Evolutionary conservation across 768 basidiomycete species (phyloP).

Genomic region (Xerocomellus amylosporus): DNA sequence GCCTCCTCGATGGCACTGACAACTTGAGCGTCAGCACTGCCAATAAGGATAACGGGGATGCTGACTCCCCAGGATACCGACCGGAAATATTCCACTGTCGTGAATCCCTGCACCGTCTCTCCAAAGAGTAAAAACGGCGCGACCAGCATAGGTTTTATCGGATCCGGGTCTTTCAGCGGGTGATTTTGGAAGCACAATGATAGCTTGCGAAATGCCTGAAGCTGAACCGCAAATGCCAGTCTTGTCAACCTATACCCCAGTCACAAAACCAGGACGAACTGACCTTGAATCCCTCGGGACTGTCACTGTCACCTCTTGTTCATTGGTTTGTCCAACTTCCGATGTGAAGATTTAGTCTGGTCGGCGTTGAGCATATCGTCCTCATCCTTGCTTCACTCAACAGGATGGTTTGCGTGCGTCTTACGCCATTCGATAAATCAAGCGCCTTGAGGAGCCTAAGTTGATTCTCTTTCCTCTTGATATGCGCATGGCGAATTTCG

Average conservation of each 20-base stretch:
- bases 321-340: slow-evolving; percentile 49
- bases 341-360: slow-evolving; percentile 51
- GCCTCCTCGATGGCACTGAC: too few species aligned
- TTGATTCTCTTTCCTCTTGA: too few species aligned
- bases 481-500: too few species aligned
- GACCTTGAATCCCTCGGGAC: slow-evolving; percentile 45
- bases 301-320: slow-evolving; percentile 51
- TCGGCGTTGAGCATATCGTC: slow-evolving; percentile 29
- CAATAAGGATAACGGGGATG: too few species aligned
- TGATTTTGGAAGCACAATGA: slow-evolving; percentile 6
- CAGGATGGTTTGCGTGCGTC: slow-evolving; percentile 41
- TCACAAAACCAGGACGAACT: background rate
- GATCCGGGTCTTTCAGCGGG: slow-evolving; percentile 4
- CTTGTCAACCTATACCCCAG: background rate
- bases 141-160: slow-evolving; percentile 4
- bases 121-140: slow-evolving; percentile 35
- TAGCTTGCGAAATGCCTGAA: slow-evolving; percentile 13
- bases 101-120: slow-evolving; percentile 39
- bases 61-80: too few species aligned
- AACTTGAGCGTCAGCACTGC: too few species aligned
- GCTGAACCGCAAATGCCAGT: background rate
- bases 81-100: slow-evolving; percentile 32
- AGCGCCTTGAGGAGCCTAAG: too few species aligned
- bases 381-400: slow-evolving; percentile 38
- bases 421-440: too few species aligned